phyloP scores from a whole-genome alignment of 1,139 yeast genomes.

The Suzukiozyma palmioleophila region DNA sequence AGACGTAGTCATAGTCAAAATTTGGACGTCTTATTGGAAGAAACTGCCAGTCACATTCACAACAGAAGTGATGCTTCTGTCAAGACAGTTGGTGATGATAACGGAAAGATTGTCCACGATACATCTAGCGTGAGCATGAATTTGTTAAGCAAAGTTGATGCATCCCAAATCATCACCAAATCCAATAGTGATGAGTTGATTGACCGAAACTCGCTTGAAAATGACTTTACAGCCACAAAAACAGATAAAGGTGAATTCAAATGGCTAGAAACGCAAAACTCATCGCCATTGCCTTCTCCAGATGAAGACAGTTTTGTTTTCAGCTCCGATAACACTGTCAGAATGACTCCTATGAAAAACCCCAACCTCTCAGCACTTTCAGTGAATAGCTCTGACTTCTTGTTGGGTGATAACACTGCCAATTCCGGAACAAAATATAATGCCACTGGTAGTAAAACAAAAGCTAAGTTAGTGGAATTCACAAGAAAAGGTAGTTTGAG shows the following conservation, averaged over 20 bases:
- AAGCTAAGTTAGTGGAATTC: constrained; percentile 51
- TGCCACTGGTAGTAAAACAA: constrained; percentile 12
- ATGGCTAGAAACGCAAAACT: constrained; percentile 18
- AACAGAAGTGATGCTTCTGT: constrained; percentile 4
- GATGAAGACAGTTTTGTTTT: constrained; percentile 12
- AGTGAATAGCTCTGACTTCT: constrained; percentile 11
- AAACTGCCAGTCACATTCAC: constrained; percentile 14
- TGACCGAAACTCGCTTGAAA: constrained; percentile 1
- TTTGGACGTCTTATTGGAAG: constrained; percentile 31
- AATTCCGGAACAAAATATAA: constrained; percentile 9
- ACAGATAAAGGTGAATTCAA: constrained; percentile 23
- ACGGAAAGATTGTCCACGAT: background rate
- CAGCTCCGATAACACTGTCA: constrained; percentile 7
- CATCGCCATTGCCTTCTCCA: constrained; percentile 11
- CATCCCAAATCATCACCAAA: background rate
- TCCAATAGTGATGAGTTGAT: background rate
- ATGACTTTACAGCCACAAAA: constrained; percentile 27
- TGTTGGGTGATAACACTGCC: constrained; percentile 9
- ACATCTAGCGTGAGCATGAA: constrained; percentile 1
- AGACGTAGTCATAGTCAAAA: constrained; percentile 23
- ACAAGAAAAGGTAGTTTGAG: constrained; percentile 46
- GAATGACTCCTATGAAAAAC: constrained; percentile 11
- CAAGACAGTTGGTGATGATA: background rate
- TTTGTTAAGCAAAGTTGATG: constrained; percentile 2
- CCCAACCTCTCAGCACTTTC: constrained; percentile 18